Base-by-base conservation (phyloP, 1,284 basidiomycete genomes). In the Ceratobasidium sp. region DNA sequence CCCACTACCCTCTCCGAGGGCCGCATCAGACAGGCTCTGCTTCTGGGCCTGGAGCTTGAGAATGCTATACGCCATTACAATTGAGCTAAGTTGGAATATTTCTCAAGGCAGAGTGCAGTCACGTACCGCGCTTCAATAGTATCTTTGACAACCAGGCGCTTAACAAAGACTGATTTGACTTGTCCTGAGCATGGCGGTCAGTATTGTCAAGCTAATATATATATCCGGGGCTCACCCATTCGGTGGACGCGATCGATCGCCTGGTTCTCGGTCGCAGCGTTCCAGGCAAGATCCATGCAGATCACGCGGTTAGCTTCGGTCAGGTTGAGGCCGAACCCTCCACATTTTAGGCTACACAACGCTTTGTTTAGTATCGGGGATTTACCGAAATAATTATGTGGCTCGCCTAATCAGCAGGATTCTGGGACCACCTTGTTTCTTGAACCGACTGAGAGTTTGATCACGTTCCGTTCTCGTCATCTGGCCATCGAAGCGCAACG, bases 91-190 rank as follows among this genome's bases (percentile, higher is more conserved):
- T 49, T 24, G 56, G 37, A 22, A 14, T 53, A 54, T 39, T 34
- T 29, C 16, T 43, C 54, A 34, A 4, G 43, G 0, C 6, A 31
- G 31, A 48, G 19, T 27, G 51, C 16, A 11, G 53, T 31, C 24
- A 37, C 11, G 24, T 77, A 88, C 88, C 90, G 87, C 77, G 91
- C 89, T 81, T 91, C 90, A 43, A 91, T 89, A 2, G 90, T 90
- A 77, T 90, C 81, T 74, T 85, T 83, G 5, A 91, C 86, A 14
- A 91, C 86, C 0, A 91, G 82, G 27, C 90, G 69, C 31, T 76
- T 72, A 34, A 76, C 74, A 27, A 63, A 43, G 24, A 76, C 75
- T 31, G 73, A 56, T 41, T 74, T 74, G 34, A 71, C 74, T 74
- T 76, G 77, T 53, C 78, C 76, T 74, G 34, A 1, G 75, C n/a